Conservation (phyloP, 345 rosid genomes). For the Linum trigynum region DNA sequence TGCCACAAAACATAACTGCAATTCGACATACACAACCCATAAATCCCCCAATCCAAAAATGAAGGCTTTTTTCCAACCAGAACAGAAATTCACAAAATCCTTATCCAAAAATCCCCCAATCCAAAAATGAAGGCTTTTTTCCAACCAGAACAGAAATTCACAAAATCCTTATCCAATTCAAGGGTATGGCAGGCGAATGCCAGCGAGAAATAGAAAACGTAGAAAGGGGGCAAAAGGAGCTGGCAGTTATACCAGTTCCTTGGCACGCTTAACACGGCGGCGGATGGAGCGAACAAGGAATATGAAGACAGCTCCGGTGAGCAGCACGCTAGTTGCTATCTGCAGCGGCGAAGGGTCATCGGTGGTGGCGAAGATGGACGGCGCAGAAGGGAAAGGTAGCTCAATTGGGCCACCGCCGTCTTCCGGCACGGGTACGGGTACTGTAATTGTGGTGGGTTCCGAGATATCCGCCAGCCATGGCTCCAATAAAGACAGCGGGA, state of each 20-base stretch:
- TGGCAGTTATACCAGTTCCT: constrained; percentile 44
- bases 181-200: not conserved
- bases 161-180: no score
- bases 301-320: constrained; percentile 69
- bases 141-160: no score
- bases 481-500: constrained; percentile 14
- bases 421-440: constrained; percentile 12
- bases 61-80: no score
- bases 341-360: constrained; percentile 75
- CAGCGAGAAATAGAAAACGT: not conserved
- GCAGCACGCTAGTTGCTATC: constrained; percentile 71
- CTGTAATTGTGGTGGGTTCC: constrained; percentile 22
- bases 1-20: not conserved
- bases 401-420: constrained; percentile 62
- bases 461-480: constrained; percentile 24
- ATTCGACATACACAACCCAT: not conserved
- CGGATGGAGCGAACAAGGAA: constrained; percentile 83
- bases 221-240: not conserved
- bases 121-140: no score
- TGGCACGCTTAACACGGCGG: constrained; percentile 73
- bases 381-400: constrained; percentile 37
- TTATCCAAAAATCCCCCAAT: not conserved
- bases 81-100: no score
- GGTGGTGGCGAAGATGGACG: constrained; percentile 55
- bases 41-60: not conserved